These are phyloP conservation scores for Pseudevernia furfuracea DNA, from an alignment of 495 filamentous ascomycete species.

Conservation along the genomic window DNA sequence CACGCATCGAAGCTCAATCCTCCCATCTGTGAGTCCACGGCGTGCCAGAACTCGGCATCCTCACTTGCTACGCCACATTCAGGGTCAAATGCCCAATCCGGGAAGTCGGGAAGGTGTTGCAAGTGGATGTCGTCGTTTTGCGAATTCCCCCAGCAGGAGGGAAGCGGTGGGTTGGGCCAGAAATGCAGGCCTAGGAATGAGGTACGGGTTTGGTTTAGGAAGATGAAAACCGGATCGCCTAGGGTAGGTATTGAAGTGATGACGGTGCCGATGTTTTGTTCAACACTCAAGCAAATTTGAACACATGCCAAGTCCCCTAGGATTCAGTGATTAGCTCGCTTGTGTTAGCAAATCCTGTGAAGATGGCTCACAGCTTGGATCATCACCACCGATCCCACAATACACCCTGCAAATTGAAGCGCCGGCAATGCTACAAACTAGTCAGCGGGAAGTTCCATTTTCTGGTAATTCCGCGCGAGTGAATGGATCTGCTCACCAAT, in stretches of 20 bases:
- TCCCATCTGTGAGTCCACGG: not conserved
- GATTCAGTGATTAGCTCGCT: not conserved
- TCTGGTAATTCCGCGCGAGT: not conserved
- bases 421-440: not conserved
- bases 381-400: not conserved
- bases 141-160: not conserved
- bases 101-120: not conserved
- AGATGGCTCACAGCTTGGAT: not conserved
- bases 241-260: not conserved
- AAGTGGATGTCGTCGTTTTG: not conserved
- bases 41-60: not conserved
- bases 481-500: not conserved
- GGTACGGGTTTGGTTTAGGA: not conserved
- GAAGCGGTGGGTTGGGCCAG: not conserved
- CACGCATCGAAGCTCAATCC: not conserved
- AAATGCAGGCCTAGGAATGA: not conserved
- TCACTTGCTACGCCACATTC: not conserved
- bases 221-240: not conserved
- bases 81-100: not conserved
- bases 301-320: not conserved
- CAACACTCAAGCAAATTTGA: not conserved
- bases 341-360: not conserved
- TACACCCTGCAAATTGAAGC: not conserved
- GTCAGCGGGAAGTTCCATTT: not conserved
- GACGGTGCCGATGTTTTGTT: slow-evolving; percentile 1